These are phyloP conservation scores for Buxus sempervirens DNA, from an alignment of 164 flowering plant genomes.

Conservation along the genomic window DNA sequence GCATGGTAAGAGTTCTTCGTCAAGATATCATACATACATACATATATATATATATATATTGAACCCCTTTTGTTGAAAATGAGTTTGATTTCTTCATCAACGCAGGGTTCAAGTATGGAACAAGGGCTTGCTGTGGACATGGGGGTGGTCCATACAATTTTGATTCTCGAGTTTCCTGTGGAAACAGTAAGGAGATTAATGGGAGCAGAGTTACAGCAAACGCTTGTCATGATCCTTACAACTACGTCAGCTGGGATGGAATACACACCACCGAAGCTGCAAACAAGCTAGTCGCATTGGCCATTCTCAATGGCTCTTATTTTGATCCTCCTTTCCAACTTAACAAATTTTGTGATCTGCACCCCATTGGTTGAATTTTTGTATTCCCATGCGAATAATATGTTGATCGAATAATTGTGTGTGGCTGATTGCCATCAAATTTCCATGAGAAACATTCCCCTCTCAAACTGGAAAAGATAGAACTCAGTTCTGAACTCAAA, in stretches of 20 bases:
- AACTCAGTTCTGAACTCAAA: no score
- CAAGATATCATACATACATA: no score
- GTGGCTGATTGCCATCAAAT: no score
- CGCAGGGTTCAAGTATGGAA: slow-evolving; percentile 62
- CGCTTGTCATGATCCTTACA: slow-evolving; percentile 66
- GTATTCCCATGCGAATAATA: background rate
- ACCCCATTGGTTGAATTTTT: slow-evolving; percentile 29
- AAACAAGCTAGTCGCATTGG: slow-evolving; percentile 48
- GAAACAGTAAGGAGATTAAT: slow-evolving; percentile 45
- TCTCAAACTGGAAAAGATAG: no score
- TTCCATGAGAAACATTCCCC: no score
- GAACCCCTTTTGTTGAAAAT: background rate
- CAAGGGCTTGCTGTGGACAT: slow-evolving; percentile 80
- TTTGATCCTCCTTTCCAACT: slow-evolving; percentile 68
- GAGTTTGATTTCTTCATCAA: background rate
- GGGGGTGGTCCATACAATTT: slow-evolving; percentile 74
- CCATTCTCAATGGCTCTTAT: slow-evolving; percentile 60
- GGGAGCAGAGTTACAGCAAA: slow-evolving; percentile 45
- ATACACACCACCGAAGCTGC: slow-evolving; percentile 88
- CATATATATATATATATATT: no score
- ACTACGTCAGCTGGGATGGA: slow-evolving; percentile 96
- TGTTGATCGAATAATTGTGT: no score
- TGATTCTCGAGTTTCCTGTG: slow-evolving; percentile 57
- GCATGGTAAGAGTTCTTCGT: slow-evolving; percentile 47
- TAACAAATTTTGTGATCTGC: slow-evolving; percentile 52